Conservation (phyloP, 2,329 filamentous ascomycete species). For the Fusarium verticillioides region DNA sequence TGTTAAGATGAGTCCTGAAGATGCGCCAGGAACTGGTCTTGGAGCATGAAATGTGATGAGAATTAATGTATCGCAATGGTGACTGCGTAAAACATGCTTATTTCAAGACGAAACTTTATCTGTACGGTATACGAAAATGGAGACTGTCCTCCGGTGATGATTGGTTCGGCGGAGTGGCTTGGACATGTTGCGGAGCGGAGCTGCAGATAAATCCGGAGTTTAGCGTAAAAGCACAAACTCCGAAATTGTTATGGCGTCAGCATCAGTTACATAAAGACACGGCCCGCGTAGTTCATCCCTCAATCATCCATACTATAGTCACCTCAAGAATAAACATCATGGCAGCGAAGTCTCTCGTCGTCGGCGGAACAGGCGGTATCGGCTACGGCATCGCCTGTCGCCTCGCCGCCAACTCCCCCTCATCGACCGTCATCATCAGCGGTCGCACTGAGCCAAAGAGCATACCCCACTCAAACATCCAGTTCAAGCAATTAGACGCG, state of each 20-base stretch:
- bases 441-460: constrained; percentile 47
- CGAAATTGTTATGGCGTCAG: neutral
- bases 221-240: neutral
- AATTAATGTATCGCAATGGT: too few relatives aligned
- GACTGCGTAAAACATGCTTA: neutral
- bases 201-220: neutral
- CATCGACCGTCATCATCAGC: constrained; percentile 48
- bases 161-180: constrained; percentile 5
- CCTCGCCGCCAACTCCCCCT: constrained; percentile 42
- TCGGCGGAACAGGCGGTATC: constrained; percentile 51
- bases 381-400: constrained; percentile 52
- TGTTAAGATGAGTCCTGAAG: constrained; percentile 2
- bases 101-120: neutral
- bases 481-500: constrained; percentile 49
- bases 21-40: constrained; percentile 17
- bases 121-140: neutral
- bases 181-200: neutral
- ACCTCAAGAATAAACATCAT: neutral
- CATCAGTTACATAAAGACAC: neutral
- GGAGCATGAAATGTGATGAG: neutral
- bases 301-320: neutral
- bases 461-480: constrained; percentile 48
- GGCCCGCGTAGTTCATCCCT: neutral
- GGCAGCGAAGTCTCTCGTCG: constrained; percentile 46
- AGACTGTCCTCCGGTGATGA: neutral